Evolutionary conservation across 306 rosid species (phyloP).

Genomic region (Dryas octopetala): DNA sequence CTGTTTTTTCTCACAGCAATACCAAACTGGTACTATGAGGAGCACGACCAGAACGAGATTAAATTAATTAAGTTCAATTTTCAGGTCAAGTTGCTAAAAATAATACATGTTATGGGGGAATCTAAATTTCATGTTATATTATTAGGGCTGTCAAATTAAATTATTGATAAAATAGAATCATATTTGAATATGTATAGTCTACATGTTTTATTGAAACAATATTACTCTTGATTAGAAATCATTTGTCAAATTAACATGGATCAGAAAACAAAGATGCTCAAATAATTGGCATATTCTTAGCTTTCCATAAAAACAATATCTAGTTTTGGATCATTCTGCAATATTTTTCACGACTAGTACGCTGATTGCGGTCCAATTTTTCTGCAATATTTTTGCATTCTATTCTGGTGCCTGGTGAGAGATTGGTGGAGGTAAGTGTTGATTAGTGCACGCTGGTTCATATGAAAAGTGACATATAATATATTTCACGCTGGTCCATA

Average conservation of each 20-base stretch:
- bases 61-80: not conserved
- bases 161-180: too few relatives aligned
- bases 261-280: too few relatives aligned
- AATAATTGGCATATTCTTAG: not conserved
- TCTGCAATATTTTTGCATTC: not conserved
- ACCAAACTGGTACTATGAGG: not conserved
- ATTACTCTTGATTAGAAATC: too few relatives aligned
- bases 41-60: not conserved
- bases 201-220: too few relatives aligned
- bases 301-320: not conserved
- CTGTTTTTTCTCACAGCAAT: too few relatives aligned
- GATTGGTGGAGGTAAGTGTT: not conserved
- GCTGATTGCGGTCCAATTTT: not conserved
- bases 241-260: too few relatives aligned
- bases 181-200: too few relatives aligned
- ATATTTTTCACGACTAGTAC: not conserved
- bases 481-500: not conserved
- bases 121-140: too few relatives aligned
- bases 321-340: not conserved
- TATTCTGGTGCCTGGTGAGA: constrained; percentile 5
- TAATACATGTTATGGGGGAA: not conserved
- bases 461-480: not conserved
- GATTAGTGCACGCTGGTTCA: not conserved
- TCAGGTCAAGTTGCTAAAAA: not conserved
- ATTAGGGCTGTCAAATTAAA: too few relatives aligned